Evolutionary conservation across 169 alveolate genomes (phyloP).

Genomic region (Plasmodium gaboni): DNA sequence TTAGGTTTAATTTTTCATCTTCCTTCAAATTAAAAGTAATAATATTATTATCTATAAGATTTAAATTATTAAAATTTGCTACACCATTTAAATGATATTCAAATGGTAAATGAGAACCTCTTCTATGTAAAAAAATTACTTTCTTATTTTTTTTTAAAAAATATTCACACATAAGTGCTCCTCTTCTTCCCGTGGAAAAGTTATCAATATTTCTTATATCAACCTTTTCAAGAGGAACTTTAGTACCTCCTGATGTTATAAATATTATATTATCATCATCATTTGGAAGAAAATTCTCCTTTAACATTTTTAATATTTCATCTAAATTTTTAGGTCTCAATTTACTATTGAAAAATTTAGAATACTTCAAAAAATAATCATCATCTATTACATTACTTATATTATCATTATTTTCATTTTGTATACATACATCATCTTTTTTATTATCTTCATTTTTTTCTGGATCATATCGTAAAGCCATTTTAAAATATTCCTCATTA

Average conservation of each 20-base stretch:
- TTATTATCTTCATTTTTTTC: too few species aligned
- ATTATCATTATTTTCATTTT: too few species aligned
- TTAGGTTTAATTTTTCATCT: background rate
- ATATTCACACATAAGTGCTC: conserved; percentile 88
- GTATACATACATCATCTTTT: too few species aligned
- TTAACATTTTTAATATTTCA: conserved; percentile 3
- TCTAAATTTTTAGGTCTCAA: conserved; percentile 20
- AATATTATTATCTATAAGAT: too few species aligned
- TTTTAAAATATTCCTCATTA: too few species aligned
- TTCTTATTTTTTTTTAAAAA: conserved; percentile 31
- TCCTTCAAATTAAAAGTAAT: conserved; percentile 3
- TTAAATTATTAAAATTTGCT: too few species aligned
- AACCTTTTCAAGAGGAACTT: conserved; percentile 90
- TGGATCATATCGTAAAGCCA: too few species aligned
- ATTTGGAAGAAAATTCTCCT: background rate
- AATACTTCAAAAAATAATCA: conserved; percentile 15
- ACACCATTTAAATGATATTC: conserved; percentile 8
- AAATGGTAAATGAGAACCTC: conserved; percentile 36
- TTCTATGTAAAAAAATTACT: conserved; percentile 42
- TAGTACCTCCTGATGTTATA: conserved; percentile 93
- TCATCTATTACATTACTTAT: too few species aligned
- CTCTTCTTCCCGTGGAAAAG: conserved; percentile 91
- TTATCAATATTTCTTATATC: conserved; percentile 90
- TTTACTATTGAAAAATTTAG: conserved; percentile 22
- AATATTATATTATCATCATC: conserved; percentile 21